Evolutionary conservation across 768 basidiomycete genomes (phyloP).

Genomic region (Lyophyllum decastes): DNA sequence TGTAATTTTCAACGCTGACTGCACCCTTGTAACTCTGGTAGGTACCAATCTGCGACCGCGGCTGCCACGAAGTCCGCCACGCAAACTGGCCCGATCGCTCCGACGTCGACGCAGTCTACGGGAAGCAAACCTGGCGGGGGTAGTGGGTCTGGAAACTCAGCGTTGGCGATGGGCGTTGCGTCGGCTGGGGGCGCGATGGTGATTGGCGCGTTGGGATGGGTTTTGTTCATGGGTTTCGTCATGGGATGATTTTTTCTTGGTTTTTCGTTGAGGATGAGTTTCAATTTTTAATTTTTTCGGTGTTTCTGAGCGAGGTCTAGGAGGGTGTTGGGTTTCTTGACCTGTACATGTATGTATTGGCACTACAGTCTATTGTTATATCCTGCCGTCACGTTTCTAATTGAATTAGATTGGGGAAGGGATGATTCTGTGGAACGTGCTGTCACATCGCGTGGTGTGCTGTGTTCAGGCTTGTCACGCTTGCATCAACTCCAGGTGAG

Average conservation of each 20-base stretch:
- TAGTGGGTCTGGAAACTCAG: not conserved
- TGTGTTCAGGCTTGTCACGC: too few species aligned
- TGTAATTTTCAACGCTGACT: not conserved
- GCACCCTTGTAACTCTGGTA: constrained; percentile 18
- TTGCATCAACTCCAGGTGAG: too few species aligned
- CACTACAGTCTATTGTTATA: too few species aligned
- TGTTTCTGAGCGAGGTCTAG: too few species aligned
- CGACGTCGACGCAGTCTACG: constrained; percentile 5
- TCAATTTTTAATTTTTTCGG: too few species aligned
- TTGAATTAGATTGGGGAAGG: too few species aligned
- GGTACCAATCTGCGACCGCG: constrained; percentile 49
- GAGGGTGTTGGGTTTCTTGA: too few species aligned
- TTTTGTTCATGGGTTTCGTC: not conserved
- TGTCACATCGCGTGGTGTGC: too few species aligned
- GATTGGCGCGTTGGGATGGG: not conserved
- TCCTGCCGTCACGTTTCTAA: too few species aligned
- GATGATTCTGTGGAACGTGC: too few species aligned
- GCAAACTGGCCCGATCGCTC: constrained; percentile 42
- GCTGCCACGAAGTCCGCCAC: constrained; percentile 38
- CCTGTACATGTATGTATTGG: too few species aligned
- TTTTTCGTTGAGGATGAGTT: too few species aligned
- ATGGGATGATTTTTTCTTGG: not conserved
- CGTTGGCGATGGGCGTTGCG: not conserved
- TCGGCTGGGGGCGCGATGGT: not conserved
- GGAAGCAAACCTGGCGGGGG: not conserved